A percentile compares a stretch with the other conserved stretches of the same genome.
Evolutionary conservation across 2,329 filamentous ascomycete species (phyloP).

Genomic region (Cadophora sp.): DNA sequence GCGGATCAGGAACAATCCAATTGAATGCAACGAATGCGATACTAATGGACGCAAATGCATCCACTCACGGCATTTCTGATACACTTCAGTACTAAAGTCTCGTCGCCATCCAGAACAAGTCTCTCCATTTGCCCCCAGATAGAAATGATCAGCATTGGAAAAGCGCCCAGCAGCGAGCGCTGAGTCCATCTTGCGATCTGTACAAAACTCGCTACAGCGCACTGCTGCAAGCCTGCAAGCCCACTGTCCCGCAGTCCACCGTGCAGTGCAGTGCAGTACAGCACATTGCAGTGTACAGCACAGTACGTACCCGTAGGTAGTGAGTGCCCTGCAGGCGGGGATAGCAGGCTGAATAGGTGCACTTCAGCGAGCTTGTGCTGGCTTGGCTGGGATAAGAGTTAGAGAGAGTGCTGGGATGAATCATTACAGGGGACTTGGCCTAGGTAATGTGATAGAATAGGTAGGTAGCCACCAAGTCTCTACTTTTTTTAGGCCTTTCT

Average conservation of each 20-base stretch:
- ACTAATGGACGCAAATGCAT: no score
- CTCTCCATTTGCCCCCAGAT: neutral
- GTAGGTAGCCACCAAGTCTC: neutral
- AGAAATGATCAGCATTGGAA: neutral
- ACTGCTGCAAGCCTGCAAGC: slow-evolving; percentile 4
- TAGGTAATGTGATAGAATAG: no score
- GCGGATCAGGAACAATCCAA: neutral
- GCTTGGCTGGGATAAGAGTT: neutral
- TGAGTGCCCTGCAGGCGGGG: neutral
- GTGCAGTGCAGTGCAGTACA: neutral
- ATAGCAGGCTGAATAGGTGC: slow-evolving; percentile 14
- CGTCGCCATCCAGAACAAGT: neutral
- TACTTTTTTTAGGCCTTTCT: neutral
- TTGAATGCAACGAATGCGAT: no score
- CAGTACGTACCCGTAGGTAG: neutral
- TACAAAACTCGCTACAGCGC: slow-evolving; percentile 8
- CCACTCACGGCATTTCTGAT: neutral
- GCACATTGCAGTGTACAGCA: neutral
- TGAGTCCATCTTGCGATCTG: neutral
- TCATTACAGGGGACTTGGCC: neutral
- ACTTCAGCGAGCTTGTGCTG: neutral
- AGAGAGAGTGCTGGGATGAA: neutral
- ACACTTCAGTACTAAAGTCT: neutral
- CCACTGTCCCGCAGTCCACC: neutral
- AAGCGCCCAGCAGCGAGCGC: neutral